Evolutionary conservation across 495 filamentous ascomycete species (phyloP).

Genomic region (Cryomyces antarcticus): DNA sequence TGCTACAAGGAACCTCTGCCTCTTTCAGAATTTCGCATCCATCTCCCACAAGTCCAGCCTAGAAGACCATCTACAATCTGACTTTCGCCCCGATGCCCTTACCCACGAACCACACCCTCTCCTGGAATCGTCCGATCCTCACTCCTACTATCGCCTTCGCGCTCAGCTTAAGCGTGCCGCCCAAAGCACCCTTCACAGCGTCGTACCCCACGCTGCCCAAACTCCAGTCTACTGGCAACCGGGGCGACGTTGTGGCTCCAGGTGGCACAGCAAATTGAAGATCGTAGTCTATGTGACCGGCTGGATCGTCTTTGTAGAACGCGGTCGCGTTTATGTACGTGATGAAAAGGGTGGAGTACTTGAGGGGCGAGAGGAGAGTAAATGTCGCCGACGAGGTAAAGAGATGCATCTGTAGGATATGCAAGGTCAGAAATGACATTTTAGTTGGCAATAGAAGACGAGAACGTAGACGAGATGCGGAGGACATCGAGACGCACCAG

Average conservation of each 20-base stretch:
- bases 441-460: too few species aligned
- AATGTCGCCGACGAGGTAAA: slow-evolving; percentile 75
- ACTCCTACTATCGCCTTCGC: slow-evolving; percentile 55
- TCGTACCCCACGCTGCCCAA: slow-evolving; percentile 65
- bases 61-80: slow-evolving; percentile 24
- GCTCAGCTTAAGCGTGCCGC: slow-evolving; percentile 57
- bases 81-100: slow-evolving; percentile 58
- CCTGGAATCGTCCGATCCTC: slow-evolving; percentile 47
- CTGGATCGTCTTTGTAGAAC: slow-evolving; percentile 54
- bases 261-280: slow-evolving; percentile 60
- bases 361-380: slow-evolving; percentile 58
- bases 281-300: slow-evolving; percentile 58
- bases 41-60: not conserved
- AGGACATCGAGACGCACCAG: too few species aligned
- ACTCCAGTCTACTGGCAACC: slow-evolving; percentile 61
- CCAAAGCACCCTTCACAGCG: slow-evolving; percentile 61
- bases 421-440: too few species aligned
- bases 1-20: too few species aligned
- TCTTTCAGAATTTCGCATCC: not conserved
- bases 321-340: slow-evolving; percentile 67
- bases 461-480: too few species aligned
- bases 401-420: slow-evolving; percentile 39
- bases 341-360: slow-evolving; percentile 47
- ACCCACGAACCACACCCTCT: slow-evolving; percentile 48
- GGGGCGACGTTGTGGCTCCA: slow-evolving; percentile 45